A percentile compares a stretch with the other conserved stretches of the same genome.
Evolutionary conservation across 768 basidiomycete species (phyloP).

Genomic region (Pleurotus tuoliensis): DNA sequence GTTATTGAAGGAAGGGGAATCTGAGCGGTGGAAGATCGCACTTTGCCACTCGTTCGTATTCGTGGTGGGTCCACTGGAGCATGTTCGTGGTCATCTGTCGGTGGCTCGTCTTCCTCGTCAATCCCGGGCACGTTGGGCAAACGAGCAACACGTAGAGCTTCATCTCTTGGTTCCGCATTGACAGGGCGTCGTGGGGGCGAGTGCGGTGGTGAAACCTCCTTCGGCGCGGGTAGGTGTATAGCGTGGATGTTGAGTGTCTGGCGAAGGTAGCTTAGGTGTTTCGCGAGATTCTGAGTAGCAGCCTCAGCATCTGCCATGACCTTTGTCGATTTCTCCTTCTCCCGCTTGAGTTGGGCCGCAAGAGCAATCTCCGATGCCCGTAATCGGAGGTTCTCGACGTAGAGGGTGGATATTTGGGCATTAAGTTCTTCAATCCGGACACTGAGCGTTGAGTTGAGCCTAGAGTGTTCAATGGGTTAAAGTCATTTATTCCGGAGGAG

Average conservation of each 20-base stretch:
- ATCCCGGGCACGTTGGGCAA: slow-evolving; percentile 66
- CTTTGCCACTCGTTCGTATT: not conserved
- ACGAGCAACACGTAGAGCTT: slow-evolving; percentile 56
- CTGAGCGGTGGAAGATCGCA: slow-evolving; percentile 30
- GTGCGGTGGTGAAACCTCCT: slow-evolving; percentile 35
- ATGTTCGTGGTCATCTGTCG: slow-evolving; percentile 34
- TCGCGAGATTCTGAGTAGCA: slow-evolving; percentile 59
- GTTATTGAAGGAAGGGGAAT: slow-evolving; percentile 14
- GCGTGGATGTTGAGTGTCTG: slow-evolving; percentile 49
- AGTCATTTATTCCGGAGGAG: not conserved
- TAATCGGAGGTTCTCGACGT: slow-evolving; percentile 79
- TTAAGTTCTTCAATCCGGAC: slow-evolving; percentile 83
- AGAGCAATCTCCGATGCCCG: slow-evolving; percentile 79
- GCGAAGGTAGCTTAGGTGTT: slow-evolving; percentile 62
- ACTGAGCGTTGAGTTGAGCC: slow-evolving; percentile 83
- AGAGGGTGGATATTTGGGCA: slow-evolving; percentile 75
- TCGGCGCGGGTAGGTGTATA: slow-evolving; percentile 13
- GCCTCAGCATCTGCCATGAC: slow-evolving; percentile 70
- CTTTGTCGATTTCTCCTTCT: slow-evolving; percentile 71
- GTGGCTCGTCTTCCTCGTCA: slow-evolving; percentile 63
- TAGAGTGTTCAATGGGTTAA: slow-evolving; percentile 20
- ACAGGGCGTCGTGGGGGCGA: slow-evolving; percentile 34
- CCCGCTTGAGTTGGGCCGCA: slow-evolving; percentile 71
- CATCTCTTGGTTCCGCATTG: slow-evolving; percentile 41
- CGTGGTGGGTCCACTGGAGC: not conserved